Percentiles rank a stretch among this genome's conserved stretches.
These are phyloP conservation scores for Plectosphaerella sp. DNA, from an alignment of 2,329 filamentous ascomycete species.

Conservation along the genomic window DNA sequence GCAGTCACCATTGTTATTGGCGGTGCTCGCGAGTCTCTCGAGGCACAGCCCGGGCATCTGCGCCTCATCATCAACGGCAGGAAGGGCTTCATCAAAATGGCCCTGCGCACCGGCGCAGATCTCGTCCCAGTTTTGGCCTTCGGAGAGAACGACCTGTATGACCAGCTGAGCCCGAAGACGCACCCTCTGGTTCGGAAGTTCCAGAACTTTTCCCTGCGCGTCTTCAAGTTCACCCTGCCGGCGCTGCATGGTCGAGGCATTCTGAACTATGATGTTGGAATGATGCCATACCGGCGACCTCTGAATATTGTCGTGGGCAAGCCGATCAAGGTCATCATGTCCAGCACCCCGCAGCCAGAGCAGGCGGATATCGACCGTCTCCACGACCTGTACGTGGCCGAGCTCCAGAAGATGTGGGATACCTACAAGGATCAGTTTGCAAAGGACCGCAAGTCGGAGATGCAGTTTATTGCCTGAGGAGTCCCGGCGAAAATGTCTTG, in stretches of 20 bases:
- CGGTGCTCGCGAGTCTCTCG: constrained; percentile 86
- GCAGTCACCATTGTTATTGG: constrained; percentile 95
- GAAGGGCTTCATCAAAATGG: constrained; percentile 92
- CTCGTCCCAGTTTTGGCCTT: constrained; percentile 89
- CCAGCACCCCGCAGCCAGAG: constrained; percentile 58
- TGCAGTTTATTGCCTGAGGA: constrained; percentile 58
- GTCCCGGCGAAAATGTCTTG: background rate
- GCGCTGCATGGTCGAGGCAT: constrained; percentile 86
- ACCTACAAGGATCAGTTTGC: constrained; percentile 75
- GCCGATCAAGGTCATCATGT: constrained; percentile 66
- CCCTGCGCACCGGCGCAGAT: constrained; percentile 86
- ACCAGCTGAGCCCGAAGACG: constrained; percentile 72
- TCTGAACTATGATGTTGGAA: constrained; percentile 95
- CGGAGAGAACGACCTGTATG: constrained; percentile 94
- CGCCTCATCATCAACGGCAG: constrained; percentile 76
- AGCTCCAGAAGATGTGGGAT: constrained; percentile 70
- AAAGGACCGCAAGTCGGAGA: constrained; percentile 54
- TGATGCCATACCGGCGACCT: constrained; percentile 88
- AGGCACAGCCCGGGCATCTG: constrained; percentile 74
- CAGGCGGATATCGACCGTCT: constrained; percentile 75
- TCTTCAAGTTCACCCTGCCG: constrained; percentile 89
- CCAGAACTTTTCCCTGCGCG: constrained; percentile 79
- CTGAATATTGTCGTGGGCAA: constrained; percentile 86
- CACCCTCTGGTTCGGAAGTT: constrained; percentile 76
- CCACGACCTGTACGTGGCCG: constrained; percentile 73